A percentile compares a stretch with the other conserved stretches of the same genome.
These are phyloP conservation scores for Coelastrella sp. DNA, from an alignment of 139 green algal genomes.

Conservation along the genomic window DNA sequence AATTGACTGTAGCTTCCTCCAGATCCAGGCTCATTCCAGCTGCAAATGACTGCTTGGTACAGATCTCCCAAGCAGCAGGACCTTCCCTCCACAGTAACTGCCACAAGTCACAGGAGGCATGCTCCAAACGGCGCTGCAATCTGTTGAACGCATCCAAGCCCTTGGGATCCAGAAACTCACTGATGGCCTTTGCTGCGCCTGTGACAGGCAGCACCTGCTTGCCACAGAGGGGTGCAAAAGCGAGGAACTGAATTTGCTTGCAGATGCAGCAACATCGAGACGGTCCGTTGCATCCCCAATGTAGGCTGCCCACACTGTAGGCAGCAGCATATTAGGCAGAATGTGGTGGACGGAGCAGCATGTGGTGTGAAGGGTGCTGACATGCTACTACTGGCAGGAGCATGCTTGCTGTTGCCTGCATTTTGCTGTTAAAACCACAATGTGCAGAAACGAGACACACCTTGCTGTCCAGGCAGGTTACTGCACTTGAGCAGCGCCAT, in stretches of 20 bases:
- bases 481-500: too few species aligned
- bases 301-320: slow-evolving; percentile 2
- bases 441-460: too few species aligned
- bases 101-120: not conserved
- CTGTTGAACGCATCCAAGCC: slow-evolving; percentile 13
- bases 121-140: not conserved
- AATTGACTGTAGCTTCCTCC: slow-evolving; percentile 5
- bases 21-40: slow-evolving; percentile 7
- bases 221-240: slow-evolving; percentile 3
- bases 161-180: slow-evolving; percentile 17
- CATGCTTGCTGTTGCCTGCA: too few species aligned
- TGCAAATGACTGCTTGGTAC: slow-evolving; percentile 1
- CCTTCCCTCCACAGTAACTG: not conserved
- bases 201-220: not conserved
- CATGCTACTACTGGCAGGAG: too few species aligned
- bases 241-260: slow-evolving; percentile 16
- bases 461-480: too few species aligned
- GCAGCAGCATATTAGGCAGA: too few species aligned
- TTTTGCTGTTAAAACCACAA: too few species aligned
- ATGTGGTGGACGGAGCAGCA: too few species aligned
- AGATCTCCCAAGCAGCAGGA: slow-evolving; percentile 6
- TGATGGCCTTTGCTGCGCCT: too few species aligned
- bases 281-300: not conserved
- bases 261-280: slow-evolving; percentile 14
- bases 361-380: too few species aligned